A percentile compares a stretch with the other conserved stretches of the same genome.
phyloP scores from a whole-genome alignment of 164 flowering plant species.

The Santalum album region DNA sequence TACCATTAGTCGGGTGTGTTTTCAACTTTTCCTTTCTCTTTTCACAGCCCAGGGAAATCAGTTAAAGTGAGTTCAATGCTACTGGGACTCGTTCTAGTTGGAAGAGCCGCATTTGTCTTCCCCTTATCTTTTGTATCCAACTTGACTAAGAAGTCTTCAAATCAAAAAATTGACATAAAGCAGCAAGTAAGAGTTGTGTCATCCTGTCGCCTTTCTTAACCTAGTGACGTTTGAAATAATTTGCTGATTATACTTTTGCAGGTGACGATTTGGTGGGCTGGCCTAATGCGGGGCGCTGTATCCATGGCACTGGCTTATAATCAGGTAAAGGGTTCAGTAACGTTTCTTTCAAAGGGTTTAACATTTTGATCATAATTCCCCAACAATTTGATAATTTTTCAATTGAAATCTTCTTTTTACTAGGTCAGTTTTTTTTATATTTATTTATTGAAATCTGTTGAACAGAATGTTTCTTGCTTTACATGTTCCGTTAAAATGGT shows the following conservation, averaged over 20 bases:
- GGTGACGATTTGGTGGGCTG: conserved; percentile 74
- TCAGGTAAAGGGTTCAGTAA: conserved; percentile 26
- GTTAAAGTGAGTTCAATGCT: conserved; percentile 40
- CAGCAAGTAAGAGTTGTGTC: conserved; percentile 33
- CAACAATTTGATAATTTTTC: no score
- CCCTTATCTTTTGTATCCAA: conserved; percentile 53
- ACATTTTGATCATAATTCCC: neutral
- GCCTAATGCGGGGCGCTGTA: conserved; percentile 72
- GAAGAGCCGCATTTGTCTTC: conserved; percentile 56
- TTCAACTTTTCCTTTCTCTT: conserved; percentile 2
- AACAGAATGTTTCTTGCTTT: no score
- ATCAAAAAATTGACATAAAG: conserved; percentile 30
- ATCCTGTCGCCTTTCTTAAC: neutral
- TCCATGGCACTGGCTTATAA: conserved; percentile 71
- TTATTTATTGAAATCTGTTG: no score
- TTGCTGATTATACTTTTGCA: conserved; percentile 14
- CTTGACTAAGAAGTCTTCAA: conserved; percentile 32
- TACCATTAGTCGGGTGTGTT: no score
- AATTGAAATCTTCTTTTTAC: neutral
- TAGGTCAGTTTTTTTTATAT: neutral
- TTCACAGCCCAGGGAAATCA: conserved; percentile 49
- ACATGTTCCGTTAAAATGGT: no score
- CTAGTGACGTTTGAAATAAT: neutral
- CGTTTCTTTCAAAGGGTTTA: neutral
- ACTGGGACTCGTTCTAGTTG: conserved; percentile 36